phyloP scores from a whole-genome alignment of 2,329 filamentous ascomycete species.

The Hymenoscyphus linearis region DNA sequence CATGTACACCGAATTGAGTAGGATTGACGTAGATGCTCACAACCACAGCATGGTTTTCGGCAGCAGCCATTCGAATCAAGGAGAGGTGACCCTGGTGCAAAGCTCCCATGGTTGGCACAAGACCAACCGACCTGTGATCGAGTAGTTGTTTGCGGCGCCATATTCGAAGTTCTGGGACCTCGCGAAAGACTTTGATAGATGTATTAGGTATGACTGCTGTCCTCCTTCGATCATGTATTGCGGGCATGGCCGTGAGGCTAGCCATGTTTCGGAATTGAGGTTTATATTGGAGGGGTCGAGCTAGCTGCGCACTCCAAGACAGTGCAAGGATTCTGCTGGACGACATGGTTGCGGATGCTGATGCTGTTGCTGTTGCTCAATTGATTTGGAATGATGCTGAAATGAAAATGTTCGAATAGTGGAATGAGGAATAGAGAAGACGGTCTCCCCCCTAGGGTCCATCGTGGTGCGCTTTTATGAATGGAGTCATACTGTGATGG shows the following conservation, averaged over 20 bases:
- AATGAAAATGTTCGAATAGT: not conserved
- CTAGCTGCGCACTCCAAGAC: not conserved
- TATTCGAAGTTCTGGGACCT: constrained; percentile 64
- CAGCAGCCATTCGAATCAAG: constrained; percentile 76
- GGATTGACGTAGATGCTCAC: constrained; percentile 96
- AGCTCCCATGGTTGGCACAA: constrained; percentile 97
- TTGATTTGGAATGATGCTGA: not conserved
- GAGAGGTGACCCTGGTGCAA: constrained; percentile 89
- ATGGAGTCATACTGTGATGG: constrained; percentile 28
- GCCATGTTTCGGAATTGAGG: constrained; percentile 14
- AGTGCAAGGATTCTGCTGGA: not conserved
- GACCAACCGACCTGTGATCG: constrained; percentile 67
- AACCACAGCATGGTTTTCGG: constrained; percentile 79
- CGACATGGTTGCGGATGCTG: constrained; percentile 11
- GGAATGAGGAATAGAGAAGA: not conserved
- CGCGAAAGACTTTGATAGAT: constrained; percentile 67
- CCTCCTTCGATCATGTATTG: constrained; percentile 15
- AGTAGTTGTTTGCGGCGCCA: constrained; percentile 63
- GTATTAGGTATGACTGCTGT: constrained; percentile 43
- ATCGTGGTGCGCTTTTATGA: constrained; percentile 17
- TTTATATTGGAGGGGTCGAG: not conserved
- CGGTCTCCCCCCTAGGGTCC: constrained; percentile 22
- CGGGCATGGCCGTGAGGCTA: constrained; percentile 1
- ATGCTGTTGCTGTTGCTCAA: constrained; percentile 9
- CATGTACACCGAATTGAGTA: constrained; percentile 85